Conservation (phyloP, 2,329 filamentous ascomycete species). For the Colletotrichum sp. region DNA sequence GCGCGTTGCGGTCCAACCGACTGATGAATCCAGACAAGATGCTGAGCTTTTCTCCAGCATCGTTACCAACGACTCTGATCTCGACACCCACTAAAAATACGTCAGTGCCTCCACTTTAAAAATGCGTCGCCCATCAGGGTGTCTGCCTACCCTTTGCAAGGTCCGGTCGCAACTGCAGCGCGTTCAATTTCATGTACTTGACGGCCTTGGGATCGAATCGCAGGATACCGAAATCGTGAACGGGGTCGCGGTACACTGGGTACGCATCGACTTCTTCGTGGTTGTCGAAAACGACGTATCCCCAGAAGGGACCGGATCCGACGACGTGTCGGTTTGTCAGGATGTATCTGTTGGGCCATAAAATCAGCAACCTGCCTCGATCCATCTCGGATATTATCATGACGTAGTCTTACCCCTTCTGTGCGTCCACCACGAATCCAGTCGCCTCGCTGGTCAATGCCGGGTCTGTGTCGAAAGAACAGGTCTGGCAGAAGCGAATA, state of each 20-base stretch:
- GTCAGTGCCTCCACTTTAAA: conserved; percentile 1
- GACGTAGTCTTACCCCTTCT: conserved; percentile 69
- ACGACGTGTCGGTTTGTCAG: conserved; percentile 93
- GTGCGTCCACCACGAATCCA: conserved; percentile 95
- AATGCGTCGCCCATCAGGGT: conserved; percentile 11
- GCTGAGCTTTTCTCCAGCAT: conserved; percentile 97
- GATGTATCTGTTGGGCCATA: conserved; percentile 62
- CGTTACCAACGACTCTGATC: conserved; percentile 96
- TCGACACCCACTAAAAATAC: conserved; percentile 75
- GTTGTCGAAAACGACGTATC: conserved; percentile 98
- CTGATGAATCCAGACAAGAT: conserved; percentile 98
- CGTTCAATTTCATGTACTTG: conserved; percentile 92
- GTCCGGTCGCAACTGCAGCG: conserved; percentile 82
- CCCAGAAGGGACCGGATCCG: conserved; percentile 94
- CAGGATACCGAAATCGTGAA: conserved; percentile 97
- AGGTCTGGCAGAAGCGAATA: conserved; percentile 98
- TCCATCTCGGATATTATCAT: not conserved
- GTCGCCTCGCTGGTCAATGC: conserved; percentile 95
- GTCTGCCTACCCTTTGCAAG: conserved; percentile 65
- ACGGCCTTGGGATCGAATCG: conserved; percentile 95
- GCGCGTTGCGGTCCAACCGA: conserved; percentile 92
- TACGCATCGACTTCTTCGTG: conserved; percentile 96
- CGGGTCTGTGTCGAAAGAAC: conserved; percentile 95
- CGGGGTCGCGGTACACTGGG: conserved; percentile 95
- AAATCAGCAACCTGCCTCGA: not conserved